A percentile compares a stretch with the other conserved stretches of the same genome.
Conservation (phyloP, 2,329 filamentous ascomycete species). For the Epichloe gansuensis region DNA sequence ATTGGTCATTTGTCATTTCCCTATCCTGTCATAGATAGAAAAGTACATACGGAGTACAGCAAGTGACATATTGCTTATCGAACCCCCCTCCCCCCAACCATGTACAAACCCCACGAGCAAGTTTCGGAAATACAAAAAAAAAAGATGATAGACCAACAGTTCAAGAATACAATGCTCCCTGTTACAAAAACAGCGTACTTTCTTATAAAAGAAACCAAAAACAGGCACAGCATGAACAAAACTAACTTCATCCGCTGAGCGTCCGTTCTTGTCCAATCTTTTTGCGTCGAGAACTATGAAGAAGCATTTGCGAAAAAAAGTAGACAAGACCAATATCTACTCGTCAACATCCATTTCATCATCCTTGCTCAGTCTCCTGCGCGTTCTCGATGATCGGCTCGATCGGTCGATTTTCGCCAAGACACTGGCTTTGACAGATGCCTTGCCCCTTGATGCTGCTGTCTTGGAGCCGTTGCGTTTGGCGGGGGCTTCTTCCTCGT, state of each 20-base stretch:
- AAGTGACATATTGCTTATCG: too few species aligned
- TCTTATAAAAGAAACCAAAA: background rate
- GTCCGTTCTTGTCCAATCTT: too few species aligned
- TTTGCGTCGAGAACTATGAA: background rate
- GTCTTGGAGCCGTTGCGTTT: constrained; percentile 16
- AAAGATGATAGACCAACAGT: too few species aligned
- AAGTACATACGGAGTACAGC: too few species aligned
- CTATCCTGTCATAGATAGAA: too few species aligned
- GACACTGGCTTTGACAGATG: constrained; percentile 14
- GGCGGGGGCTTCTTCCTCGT: constrained; percentile 10
- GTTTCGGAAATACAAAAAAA: too few species aligned
- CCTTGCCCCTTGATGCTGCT: constrained; percentile 11
- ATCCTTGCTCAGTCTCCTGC: constrained; percentile 13
- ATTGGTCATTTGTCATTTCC: too few species aligned
- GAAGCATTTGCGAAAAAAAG: background rate
- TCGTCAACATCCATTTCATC: constrained; percentile 25
- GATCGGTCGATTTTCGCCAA: constrained; percentile 11
- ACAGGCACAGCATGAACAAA: background rate
- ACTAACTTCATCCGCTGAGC: background rate
- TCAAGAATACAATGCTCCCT: too few species aligned
- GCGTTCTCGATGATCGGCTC: constrained; percentile 14
- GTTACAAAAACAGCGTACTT: too few species aligned
- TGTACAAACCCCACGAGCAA: too few species aligned
- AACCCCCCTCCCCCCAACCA: too few species aligned
- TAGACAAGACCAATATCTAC: constrained; percentile 8